Percentiles rank a stretch among this genome's conserved stretches.
Evolutionary conservation across 441 rosid species (phyloP).

Genomic region (Arabidopsis lyrata): DNA sequence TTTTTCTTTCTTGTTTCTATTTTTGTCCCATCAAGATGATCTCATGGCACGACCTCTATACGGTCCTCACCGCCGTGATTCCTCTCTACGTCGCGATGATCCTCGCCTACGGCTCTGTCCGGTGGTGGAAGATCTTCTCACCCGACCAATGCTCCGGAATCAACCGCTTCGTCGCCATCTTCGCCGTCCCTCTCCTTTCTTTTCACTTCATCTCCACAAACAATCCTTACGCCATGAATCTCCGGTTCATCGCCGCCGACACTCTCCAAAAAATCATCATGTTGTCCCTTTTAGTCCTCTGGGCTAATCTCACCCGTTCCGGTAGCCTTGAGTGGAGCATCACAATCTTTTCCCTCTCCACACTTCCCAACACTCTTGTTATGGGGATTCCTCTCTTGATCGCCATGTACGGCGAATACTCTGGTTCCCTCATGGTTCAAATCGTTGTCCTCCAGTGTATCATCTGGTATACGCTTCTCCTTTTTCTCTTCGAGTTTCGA

Average conservation of each 20-base stretch:
- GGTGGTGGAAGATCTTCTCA: conserved; percentile 77
- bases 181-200: conserved; percentile 74
- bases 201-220: conserved; percentile 76
- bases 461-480: conserved; percentile 75
- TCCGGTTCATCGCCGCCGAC: conserved; percentile 73
- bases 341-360: conserved; percentile 65
- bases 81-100: conserved; percentile 85
- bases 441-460: conserved; percentile 77
- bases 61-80: conserved; percentile 68
- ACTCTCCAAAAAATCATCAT: conserved; percentile 68
- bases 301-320: conserved; percentile 56
- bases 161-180: conserved; percentile 71
- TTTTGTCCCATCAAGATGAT: conserved; percentile 50
- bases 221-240: conserved; percentile 68
- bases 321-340: conserved; percentile 77
- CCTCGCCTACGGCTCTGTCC: conserved; percentile 74
- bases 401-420: conserved; percentile 67
- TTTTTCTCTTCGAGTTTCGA: conserved; percentile 72
- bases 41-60: conserved; percentile 65
- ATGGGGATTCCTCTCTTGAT: conserved; percentile 74
- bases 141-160: conserved; percentile 81
- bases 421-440: conserved; percentile 75
- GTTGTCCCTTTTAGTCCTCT: conserved; percentile 52
- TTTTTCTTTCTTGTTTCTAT: background rate
- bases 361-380: conserved; percentile 70